Evolutionary conservation across 2,329 filamentous ascomycete species (phyloP).

Genomic region (Ascochyta viciae-villosae): DNA sequence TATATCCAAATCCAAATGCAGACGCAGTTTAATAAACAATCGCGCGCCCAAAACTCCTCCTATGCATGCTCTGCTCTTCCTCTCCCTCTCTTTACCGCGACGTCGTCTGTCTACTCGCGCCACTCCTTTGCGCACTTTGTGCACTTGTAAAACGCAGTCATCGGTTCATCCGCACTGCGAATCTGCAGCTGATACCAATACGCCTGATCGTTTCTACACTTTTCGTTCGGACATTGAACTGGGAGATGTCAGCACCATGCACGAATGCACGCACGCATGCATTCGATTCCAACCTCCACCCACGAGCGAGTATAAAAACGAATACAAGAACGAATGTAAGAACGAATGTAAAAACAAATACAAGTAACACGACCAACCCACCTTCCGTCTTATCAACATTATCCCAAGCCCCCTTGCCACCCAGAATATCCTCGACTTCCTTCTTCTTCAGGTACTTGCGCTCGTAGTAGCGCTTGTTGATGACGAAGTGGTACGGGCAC

Average conservation of each 20-base stretch:
- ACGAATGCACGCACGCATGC: neutral
- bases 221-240: slow-evolving; percentile 83
- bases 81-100: too few relatives aligned
- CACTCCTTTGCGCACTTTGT: slow-evolving; percentile 22
- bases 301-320: too few relatives aligned
- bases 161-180: slow-evolving; percentile 95
- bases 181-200: slow-evolving; percentile 98
- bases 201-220: slow-evolving; percentile 82
- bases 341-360: too few relatives aligned
- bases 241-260: slow-evolving; percentile 5
- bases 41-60: slow-evolving; percentile 13
- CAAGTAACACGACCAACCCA: slow-evolving; percentile 33
- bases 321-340: too few relatives aligned
- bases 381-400: slow-evolving; percentile 83
- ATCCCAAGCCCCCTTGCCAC: slow-evolving; percentile 86
- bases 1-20: slow-evolving; percentile 16
- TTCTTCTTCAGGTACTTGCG: slow-evolving; percentile 81
- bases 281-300: too few relatives aligned
- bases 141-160: slow-evolving; percentile 89
- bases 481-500: slow-evolving; percentile 88
- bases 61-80: neutral
- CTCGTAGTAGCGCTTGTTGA: slow-evolving; percentile 82
- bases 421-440: slow-evolving; percentile 88
- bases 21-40: too few relatives aligned
- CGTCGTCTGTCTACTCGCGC: slow-evolving; percentile 9